These are phyloP conservation scores for Pythium dissotocum DNA, from an alignment of 352 stramenopile species.

Conservation along the genomic window DNA sequence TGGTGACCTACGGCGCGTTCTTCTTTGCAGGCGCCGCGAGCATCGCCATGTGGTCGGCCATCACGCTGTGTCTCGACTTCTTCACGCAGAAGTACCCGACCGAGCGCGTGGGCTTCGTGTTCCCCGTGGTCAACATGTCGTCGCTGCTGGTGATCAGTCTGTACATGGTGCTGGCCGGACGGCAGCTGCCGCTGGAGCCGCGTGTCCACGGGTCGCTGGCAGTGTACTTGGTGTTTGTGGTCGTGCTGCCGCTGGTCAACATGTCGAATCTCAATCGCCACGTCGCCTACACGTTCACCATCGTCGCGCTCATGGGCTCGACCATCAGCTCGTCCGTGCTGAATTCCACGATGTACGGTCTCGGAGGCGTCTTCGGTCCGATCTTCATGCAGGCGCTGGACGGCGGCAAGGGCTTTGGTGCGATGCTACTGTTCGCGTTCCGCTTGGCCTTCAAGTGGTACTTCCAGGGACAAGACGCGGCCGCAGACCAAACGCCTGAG, in stretches of 20 bases:
- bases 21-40: slow-evolving; percentile 69
- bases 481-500: neutral
- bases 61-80: slow-evolving; percentile 77
- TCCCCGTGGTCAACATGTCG: slow-evolving; percentile 86
- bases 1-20: slow-evolving; percentile 73
- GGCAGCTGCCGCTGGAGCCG: slow-evolving; percentile 55
- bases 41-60: slow-evolving; percentile 77
- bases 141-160: slow-evolving; percentile 74
- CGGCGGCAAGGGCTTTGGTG: slow-evolving; percentile 74
- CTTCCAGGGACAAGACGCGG: slow-evolving; percentile 19
- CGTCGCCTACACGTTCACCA: slow-evolving; percentile 55
- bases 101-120: slow-evolving; percentile 74
- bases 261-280: slow-evolving; percentile 46
- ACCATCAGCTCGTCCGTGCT: slow-evolving; percentile 71
- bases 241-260: slow-evolving; percentile 63
- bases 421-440: slow-evolving; percentile 68
- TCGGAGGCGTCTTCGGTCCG: slow-evolving; percentile 77
- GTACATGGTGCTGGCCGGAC: slow-evolving; percentile 78
- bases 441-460: slow-evolving; percentile 62
- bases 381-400: slow-evolving; percentile 81
- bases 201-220: slow-evolving; percentile 60
- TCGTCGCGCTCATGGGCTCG: slow-evolving; percentile 62
- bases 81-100: slow-evolving; percentile 64
- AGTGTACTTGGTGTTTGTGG: slow-evolving; percentile 52
- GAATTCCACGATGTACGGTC: slow-evolving; percentile 69